These are phyloP conservation scores for Nidularia pulvinata DNA, from an alignment of 768 basidiomycete genomes.

Conservation along the genomic window DNA sequence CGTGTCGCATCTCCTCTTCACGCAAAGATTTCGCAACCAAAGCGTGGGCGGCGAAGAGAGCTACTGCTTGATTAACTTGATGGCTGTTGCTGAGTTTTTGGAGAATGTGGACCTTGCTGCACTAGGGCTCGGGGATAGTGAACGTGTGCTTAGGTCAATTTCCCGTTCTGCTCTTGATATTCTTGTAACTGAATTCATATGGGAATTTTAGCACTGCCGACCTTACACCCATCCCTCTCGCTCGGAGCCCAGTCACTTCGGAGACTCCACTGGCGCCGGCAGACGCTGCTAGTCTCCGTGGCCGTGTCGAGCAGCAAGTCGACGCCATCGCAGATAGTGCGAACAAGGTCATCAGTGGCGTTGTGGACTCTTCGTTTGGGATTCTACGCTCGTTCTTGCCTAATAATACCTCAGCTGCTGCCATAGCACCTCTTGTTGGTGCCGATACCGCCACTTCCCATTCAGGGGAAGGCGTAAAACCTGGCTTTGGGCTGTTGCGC, in stretches of 20 bases:
- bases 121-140: constrained; percentile 59
- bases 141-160: constrained; percentile 54
- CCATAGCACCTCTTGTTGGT: neutral
- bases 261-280: constrained; percentile 42
- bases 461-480: constrained; percentile 15
- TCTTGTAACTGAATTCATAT: neutral
- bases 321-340: constrained; percentile 84
- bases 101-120: constrained; percentile 89
- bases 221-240: constrained; percentile 78
- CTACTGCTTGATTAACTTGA: constrained; percentile 92
- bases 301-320: constrained; percentile 77
- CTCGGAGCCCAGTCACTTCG: constrained; percentile 47
- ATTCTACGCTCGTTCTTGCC: constrained; percentile 82
- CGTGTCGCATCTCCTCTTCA: constrained; percentile 67
- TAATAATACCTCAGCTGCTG: constrained; percentile 11
- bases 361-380: constrained; percentile 90
- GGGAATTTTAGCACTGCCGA: constrained; percentile 62
- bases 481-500: constrained; percentile 68
- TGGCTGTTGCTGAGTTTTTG: constrained; percentile 95
- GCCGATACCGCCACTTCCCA: constrained; percentile 6
- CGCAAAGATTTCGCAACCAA: constrained; percentile 60
- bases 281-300: constrained; percentile 60
- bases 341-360: constrained; percentile 80
- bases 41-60: constrained; percentile 78
- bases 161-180: constrained; percentile 2